These are phyloP conservation scores for Tetrapisispora phaffii DNA, from an alignment of 805 yeast genomes.

Conservation along the genomic window DNA sequence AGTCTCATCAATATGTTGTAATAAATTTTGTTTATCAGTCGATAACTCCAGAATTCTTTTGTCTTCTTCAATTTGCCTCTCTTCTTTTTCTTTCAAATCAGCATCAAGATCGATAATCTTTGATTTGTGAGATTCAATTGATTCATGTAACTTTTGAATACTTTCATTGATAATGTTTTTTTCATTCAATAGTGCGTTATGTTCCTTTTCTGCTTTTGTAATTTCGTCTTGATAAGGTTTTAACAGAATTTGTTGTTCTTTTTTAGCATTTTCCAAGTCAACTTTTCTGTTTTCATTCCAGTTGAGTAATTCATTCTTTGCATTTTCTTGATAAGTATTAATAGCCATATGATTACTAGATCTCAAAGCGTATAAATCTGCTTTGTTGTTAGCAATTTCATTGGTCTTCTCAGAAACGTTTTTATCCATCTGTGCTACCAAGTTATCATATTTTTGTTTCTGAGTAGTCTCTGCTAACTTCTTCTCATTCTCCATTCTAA, in stretches of 20 bases:
- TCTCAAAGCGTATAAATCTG: conserved; percentile 26
- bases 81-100: conserved; percentile 24
- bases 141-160: conserved; percentile 33
- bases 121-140: conserved; percentile 29
- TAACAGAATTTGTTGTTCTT: conserved; percentile 31
- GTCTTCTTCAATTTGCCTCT: conserved; percentile 25
- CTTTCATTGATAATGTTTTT: conserved; percentile 31
- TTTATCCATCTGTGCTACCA: conserved; percentile 29
- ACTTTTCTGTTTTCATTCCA: conserved; percentile 24
- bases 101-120: conserved; percentile 28
- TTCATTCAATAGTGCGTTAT: conserved; percentile 28
- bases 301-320: conserved; percentile 17
- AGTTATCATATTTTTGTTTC: conserved; percentile 34
- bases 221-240: conserved; percentile 36
- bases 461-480: conserved; percentile 34
- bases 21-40: conserved; percentile 25
- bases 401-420: conserved; percentile 29
- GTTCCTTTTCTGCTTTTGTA: conserved; percentile 32
- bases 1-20: conserved; percentile 14
- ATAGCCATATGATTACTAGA: conserved; percentile 24
- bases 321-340: conserved; percentile 8
- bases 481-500: conserved; percentile 29
- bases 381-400: conserved; percentile 36
- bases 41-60: conserved; percentile 26
- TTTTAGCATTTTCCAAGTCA: conserved; percentile 23